Percentiles rank a stretch among this genome's conserved stretches.
phyloP scores from a whole-genome alignment of 2,329 filamentous ascomycete genomes.

The Microsporum ferrugineum region DNA sequence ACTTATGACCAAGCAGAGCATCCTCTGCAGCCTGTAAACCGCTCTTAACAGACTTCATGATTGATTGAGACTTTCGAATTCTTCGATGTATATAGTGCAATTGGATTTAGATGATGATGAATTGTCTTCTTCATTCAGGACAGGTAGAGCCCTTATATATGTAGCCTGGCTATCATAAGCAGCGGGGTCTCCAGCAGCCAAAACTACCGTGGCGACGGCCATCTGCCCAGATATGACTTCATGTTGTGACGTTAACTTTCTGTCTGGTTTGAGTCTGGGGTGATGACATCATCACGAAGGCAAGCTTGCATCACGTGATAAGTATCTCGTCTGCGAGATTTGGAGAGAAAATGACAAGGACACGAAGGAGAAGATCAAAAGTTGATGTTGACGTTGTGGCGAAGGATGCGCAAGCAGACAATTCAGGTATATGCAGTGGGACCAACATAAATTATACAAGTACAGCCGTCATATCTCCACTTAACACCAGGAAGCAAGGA shows the following conservation, averaged over 20 bases:
- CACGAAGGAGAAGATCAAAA: not conserved
- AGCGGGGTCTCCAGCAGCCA: not conserved
- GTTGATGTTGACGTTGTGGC: not conserved
- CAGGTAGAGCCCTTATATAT: not conserved
- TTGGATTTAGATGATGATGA: not conserved
- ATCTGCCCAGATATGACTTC: not conserved
- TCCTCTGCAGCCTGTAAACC: conserved; percentile 41
- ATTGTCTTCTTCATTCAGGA: not conserved
- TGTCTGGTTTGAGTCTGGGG: not conserved
- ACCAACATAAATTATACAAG: not conserved
- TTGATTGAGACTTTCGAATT: conserved; percentile 12
- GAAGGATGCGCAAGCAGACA: not conserved
- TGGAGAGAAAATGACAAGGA: not conserved
- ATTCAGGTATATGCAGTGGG: conserved; percentile 1
- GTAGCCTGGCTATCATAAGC: not conserved
- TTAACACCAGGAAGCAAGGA: not conserved
- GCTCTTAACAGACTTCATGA: conserved; percentile 53
- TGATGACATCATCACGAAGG: not conserved
- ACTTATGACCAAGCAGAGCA: conserved; percentile 26
- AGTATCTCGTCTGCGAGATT: not conserved
- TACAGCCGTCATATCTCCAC: not conserved
- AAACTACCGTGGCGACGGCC: not conserved
- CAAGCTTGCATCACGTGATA: not conserved
- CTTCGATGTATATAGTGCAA: not conserved
- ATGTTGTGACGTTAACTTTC: not conserved